These are phyloP conservation scores for Ceratocystiopsis sp. DNA, from an alignment of 2,329 filamentous ascomycete species.

Conservation along the genomic window DNA sequence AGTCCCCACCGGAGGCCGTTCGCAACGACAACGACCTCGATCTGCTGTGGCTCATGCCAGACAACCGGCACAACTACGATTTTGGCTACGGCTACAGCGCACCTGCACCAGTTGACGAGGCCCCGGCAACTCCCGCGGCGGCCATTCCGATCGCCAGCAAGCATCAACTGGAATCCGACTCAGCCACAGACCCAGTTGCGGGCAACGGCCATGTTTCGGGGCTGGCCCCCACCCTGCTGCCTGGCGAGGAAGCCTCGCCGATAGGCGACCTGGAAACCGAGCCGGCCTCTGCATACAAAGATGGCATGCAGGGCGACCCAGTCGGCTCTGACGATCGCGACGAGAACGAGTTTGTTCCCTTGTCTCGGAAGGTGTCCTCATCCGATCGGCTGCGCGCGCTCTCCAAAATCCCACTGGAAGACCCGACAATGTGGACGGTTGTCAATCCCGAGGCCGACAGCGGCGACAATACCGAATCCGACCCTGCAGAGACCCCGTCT, in stretches of 20 bases:
- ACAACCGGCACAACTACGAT: not conserved
- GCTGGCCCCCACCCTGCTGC: not conserved
- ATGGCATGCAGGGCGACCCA: too few relatives aligned
- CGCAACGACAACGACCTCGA: constrained; percentile 1
- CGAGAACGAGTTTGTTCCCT: constrained; percentile 16
- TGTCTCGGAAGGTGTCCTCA: constrained; percentile 19
- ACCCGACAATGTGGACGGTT: constrained; percentile 18
- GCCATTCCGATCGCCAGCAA: too few relatives aligned
- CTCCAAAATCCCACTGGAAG: constrained; percentile 19
- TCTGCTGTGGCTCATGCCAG: constrained; percentile 7
- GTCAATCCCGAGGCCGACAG: constrained; percentile 13
- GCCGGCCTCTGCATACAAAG: too few relatives aligned
- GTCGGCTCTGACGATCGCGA: constrained; percentile 14
- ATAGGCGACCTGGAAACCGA: too few relatives aligned
- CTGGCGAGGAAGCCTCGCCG: not conserved
- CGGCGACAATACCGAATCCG: too few relatives aligned
- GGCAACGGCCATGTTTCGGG: too few relatives aligned
- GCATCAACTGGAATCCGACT: too few relatives aligned
- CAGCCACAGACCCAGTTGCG: too few relatives aligned
- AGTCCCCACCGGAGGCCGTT: constrained; percentile 25
- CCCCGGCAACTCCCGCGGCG: too few relatives aligned
- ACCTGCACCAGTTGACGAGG: too few relatives aligned
- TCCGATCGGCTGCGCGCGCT: constrained; percentile 20
- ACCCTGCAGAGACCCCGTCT: too few relatives aligned
- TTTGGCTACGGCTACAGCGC: not conserved